phyloP scores from a whole-genome alignment of 768 basidiomycete genomes.

The Podaxis pistillaris region DNA sequence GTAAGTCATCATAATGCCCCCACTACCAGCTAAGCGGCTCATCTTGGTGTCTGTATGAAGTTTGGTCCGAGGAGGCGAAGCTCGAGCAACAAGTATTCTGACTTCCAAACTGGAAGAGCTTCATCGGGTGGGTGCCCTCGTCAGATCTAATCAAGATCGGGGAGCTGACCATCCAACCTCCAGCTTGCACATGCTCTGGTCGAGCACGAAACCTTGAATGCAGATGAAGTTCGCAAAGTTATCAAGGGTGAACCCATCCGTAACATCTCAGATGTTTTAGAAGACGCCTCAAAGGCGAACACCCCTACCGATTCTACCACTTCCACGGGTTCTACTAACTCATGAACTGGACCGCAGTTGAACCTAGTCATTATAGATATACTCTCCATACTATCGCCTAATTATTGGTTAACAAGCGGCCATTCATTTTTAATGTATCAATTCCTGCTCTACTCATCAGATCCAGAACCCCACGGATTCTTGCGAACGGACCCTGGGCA shows the following conservation, averaged over 20 bases:
- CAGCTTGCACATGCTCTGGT: constrained; percentile 90
- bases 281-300: constrained; percentile 40
- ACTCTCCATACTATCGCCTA: background rate
- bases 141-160: background rate
- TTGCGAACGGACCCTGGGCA: background rate
- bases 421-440: constrained; percentile 7
- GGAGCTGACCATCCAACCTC: constrained; percentile 3
- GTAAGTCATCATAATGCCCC: constrained; percentile 43
- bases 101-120: constrained; percentile 70
- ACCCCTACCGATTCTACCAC: background rate
- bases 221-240: constrained; percentile 83
- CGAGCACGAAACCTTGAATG: constrained; percentile 90
- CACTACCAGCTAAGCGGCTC: constrained; percentile 12
- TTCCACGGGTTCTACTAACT: background rate
- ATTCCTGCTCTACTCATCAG: background rate
- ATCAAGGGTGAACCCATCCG: constrained; percentile 82
- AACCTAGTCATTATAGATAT: background rate
- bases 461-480: background rate
- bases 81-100: constrained; percentile 62
- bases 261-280: constrained; percentile 61
- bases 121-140: constrained; percentile 54
- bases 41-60: constrained; percentile 31
- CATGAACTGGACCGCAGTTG: constrained; percentile 2
- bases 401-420: constrained; percentile 4
- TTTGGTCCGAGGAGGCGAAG: constrained; percentile 69